Conservation (phyloP, 768 basidiomycete genomes). For the Collybia mongolica region DNA sequence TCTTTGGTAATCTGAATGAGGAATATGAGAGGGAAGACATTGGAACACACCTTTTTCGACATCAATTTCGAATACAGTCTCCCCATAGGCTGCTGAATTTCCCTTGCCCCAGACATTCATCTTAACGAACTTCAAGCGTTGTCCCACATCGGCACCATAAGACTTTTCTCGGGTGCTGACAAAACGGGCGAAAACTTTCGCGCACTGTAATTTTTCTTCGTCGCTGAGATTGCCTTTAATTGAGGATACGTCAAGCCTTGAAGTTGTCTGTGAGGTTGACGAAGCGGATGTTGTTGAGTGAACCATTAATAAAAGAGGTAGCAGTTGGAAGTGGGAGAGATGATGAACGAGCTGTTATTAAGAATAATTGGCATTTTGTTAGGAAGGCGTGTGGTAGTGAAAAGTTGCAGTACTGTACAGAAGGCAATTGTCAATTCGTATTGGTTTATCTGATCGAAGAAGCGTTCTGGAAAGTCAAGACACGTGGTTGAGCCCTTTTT, state of each 20-base stretch:
- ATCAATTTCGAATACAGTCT: conserved; percentile 38
- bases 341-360: not conserved
- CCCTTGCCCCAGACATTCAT: conserved; percentile 30
- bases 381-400: not conserved
- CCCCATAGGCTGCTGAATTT: conserved; percentile 18
- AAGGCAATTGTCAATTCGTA: not conserved
- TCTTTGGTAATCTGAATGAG: conserved; percentile 29
- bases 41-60: conserved; percentile 30
- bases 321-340: not conserved
- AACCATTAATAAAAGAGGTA: conserved; percentile 10
- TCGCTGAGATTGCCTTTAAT: conserved; percentile 41
- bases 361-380: not conserved
- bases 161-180: conserved; percentile 30
- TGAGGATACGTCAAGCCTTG: conserved; percentile 22
- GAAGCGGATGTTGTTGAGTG: conserved; percentile 1
- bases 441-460: not conserved
- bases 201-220: conserved; percentile 32
- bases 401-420: not conserved
- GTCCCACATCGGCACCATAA: conserved; percentile 37
- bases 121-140: conserved; percentile 32
- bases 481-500: not conserved
- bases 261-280: conserved; percentile 2
- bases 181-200: conserved; percentile 34
- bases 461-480: not conserved
- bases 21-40: not conserved